These are phyloP conservation scores for Apiospora rasikravindrae DNA, from an alignment of 2,329 filamentous ascomycete species.

Conservation along the genomic window DNA sequence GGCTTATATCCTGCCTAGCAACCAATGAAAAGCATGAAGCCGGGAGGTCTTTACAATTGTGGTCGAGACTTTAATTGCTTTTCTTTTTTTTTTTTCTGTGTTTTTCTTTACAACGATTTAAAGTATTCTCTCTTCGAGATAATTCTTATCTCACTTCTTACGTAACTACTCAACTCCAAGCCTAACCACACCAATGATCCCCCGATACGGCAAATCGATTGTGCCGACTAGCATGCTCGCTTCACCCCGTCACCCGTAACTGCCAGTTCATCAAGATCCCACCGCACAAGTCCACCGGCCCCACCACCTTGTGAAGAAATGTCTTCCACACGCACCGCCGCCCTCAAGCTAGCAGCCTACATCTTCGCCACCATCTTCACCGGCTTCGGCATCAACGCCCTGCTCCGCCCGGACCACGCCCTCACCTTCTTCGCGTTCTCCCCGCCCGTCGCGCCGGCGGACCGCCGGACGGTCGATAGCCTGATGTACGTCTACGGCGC, in stretches of 20 bases:
- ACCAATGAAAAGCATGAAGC: too few relatives aligned
- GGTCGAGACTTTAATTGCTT: too few relatives aligned
- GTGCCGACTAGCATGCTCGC: too few relatives aligned
- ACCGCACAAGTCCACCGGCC: neutral
- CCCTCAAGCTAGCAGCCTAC: constrained; percentile 16
- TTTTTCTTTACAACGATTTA: too few relatives aligned
- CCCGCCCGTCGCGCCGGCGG: constrained; percentile 37
- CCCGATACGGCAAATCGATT: too few relatives aligned
- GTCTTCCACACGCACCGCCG: constrained; percentile 13
- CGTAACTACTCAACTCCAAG: too few relatives aligned
- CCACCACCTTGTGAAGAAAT: neutral
- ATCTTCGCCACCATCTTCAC: constrained; percentile 33
- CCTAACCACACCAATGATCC: too few relatives aligned
- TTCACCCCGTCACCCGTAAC: neutral
- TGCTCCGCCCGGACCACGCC: constrained; percentile 41
- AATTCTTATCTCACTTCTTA: too few relatives aligned
- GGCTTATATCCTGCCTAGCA: too few relatives aligned
- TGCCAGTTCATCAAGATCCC: neutral
- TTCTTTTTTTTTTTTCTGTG: too few relatives aligned
- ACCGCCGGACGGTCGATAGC: constrained; percentile 47
- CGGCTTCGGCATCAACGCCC: constrained; percentile 46
- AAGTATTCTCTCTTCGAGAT: too few relatives aligned
- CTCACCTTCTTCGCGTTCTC: constrained; percentile 45
- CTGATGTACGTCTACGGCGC: constrained; percentile 53
- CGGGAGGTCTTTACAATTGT: too few relatives aligned